phyloP scores from a whole-genome alignment of 1,139 yeast genomes.

The Saccharomyces pastorianus region DNA sequence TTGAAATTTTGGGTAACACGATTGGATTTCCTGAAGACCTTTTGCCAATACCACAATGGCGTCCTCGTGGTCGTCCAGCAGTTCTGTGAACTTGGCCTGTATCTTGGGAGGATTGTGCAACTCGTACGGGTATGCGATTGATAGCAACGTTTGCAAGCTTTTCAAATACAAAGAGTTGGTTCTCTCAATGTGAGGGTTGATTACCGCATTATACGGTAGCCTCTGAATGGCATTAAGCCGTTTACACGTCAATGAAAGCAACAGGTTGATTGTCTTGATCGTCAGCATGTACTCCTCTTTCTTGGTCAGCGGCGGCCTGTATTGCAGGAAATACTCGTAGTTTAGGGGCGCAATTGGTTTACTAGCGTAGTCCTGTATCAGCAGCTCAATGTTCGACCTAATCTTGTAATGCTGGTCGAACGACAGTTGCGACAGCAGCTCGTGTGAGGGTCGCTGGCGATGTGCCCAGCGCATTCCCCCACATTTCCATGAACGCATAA shows the following conservation, averaged over 20 bases:
- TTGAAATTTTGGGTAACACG: slow-evolving; percentile 41
- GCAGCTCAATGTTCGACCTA: slow-evolving; percentile 26
- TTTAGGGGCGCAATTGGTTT: slow-evolving; percentile 23
- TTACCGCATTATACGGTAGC: slow-evolving; percentile 72
- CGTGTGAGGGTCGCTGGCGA: not conserved
- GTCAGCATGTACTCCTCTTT: slow-evolving; percentile 26
- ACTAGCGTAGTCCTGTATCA: slow-evolving; percentile 28
- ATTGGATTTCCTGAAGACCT: slow-evolving; percentile 71
- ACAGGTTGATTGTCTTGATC: slow-evolving; percentile 38
- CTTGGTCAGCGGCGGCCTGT: slow-evolving; percentile 20
- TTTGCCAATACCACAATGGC: slow-evolving; percentile 71
- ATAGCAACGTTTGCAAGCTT: slow-evolving; percentile 57
- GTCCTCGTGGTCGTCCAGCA: slow-evolving; percentile 72
- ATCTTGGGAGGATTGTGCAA: slow-evolving; percentile 48
- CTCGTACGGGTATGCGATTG: slow-evolving; percentile 39
- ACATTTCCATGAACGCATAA: not conserved
- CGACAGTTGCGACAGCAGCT: slow-evolving; percentile 7
- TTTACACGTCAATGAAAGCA: slow-evolving; percentile 38
- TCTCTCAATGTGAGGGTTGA: slow-evolving; percentile 85
- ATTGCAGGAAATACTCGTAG: slow-evolving; percentile 22
- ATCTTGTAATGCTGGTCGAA: slow-evolving; percentile 27
- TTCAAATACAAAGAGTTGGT: slow-evolving; percentile 65
- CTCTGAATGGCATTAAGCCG: slow-evolving; percentile 60
- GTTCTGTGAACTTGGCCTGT: slow-evolving; percentile 44
- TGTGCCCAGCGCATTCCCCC: not conserved